Conservation (phyloP, 768 basidiomycete species). For the Psilocybe cubensis region DNA sequence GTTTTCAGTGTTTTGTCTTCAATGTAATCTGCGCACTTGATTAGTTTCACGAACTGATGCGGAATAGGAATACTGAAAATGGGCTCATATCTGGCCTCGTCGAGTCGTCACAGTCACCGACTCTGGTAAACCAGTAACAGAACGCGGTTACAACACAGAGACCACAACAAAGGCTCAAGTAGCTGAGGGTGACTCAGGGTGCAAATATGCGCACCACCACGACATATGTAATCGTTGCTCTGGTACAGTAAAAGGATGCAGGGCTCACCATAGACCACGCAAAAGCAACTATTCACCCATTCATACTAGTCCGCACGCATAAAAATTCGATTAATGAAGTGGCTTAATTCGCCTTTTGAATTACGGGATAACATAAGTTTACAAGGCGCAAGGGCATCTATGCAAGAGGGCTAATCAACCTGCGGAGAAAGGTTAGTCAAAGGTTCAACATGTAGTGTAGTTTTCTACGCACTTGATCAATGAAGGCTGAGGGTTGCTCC, state of each 20-base stretch:
- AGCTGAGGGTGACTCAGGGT: conserved; percentile 30
- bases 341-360: conserved; percentile 22
- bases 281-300: background rate
- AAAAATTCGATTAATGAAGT: background rate
- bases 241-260: conserved; percentile 2
- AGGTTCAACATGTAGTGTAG: background rate
- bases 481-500: conserved; percentile 92
- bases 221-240: conserved; percentile 62
- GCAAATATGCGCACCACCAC: conserved; percentile 59
- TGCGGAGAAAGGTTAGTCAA: conserved; percentile 33
- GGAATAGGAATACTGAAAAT: conserved; percentile 6
- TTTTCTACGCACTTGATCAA: conserved; percentile 81
- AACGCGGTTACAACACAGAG: conserved; percentile 50
- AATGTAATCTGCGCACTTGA: conserved; percentile 6
- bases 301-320: background rate
- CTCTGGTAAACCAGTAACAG: conserved; percentile 50
- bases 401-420: conserved; percentile 93
- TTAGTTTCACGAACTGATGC: conserved; percentile 12
- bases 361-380: conserved; percentile 27
- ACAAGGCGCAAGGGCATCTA: conserved; percentile 41
- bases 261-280: conserved; percentile 31
- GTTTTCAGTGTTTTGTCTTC: conserved; percentile 4
- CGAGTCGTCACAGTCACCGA: conserved; percentile 57
- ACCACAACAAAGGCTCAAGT: conserved; percentile 19
- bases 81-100: conserved; percentile 91